Evolutionary conservation across 116 monocot genomes (phyloP), one percentile per base, ranked within the genome.

Genomic region (Cymodocea nodosa): DNA sequence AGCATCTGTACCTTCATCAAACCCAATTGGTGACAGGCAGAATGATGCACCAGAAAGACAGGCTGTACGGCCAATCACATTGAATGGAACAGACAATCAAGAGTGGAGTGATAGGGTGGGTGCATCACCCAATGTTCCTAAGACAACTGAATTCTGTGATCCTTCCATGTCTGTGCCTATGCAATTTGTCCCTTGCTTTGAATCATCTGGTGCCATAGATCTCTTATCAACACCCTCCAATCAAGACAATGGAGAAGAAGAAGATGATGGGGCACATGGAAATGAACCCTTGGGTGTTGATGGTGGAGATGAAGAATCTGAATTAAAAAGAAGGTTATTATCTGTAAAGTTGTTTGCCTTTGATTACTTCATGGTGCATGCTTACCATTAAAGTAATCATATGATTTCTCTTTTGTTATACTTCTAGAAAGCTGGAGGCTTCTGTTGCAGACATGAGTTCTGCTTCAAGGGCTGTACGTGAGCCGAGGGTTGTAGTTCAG

Each of bases 401-500:
- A 16, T 9, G 14, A 39, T 52, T 49, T 71, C 23, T 60, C 11
- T 50, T 12, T 11, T 58, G 1, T 49, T 16, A n/a, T 75, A 2
- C 15, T 59, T 59, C 35, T 74, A 92, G 92, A 74, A 87, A 80
- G 74, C 54, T 85, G 57, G 92, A 87, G 11, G 55, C 75, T 18
- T 71, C 63, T 66, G 48, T 76, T 2, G 58, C 80, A 48, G 92
- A 84, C 35, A 71, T 75, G 76, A 76, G 68, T 52, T 59, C 79
- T 13, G 76, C 80, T 48, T 85, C 87, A 24, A 79, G 86, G 58
- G 75, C 72, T 53, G 71, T 77, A 44, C 73, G 86, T 65, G 86
- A 94, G 67, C 89, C 89, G 1, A 81, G 82, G 69, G 78, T 94
- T 58, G 84, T 88, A 55, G 89, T 89, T 50, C 93, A 94, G 52